Conservation (phyloP, 2,329 filamentous ascomycete genomes). For the Talaromyces sp. region DNA sequence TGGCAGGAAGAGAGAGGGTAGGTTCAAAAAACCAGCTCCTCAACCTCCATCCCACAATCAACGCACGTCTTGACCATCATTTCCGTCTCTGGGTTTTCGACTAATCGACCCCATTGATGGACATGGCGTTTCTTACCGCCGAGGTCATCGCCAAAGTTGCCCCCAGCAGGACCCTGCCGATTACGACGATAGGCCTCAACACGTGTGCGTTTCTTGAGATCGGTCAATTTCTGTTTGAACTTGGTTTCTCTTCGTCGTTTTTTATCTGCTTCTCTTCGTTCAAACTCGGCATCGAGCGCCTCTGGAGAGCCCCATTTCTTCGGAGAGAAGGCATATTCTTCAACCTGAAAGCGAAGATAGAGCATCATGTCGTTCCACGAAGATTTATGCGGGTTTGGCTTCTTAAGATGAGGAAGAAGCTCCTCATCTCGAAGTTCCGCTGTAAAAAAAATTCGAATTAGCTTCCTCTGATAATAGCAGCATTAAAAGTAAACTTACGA, state of each 20-base stretch:
- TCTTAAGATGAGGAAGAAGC: conserved; percentile 78
- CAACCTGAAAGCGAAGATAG: conserved; percentile 87
- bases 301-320: conserved; percentile 88
- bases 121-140: conserved; percentile 67
- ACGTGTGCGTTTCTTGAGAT: conserved; percentile 87
- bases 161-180: conserved; percentile 46
- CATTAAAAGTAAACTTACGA: conserved; percentile 48
- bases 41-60: conserved; percentile 63
- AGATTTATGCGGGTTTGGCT: conserved; percentile 90
- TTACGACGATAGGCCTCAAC: conserved; percentile 82
- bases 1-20: neutral
- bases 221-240: conserved; percentile 81
- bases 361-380: conserved; percentile 99
- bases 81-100: conserved; percentile 54
- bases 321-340: conserved; percentile 77
- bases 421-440: conserved; percentile 87
- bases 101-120: conserved; percentile 71
- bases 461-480: neutral
- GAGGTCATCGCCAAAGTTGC: conserved; percentile 71
- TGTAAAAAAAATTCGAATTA: conserved; percentile 24
- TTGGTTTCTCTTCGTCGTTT: conserved; percentile 85
- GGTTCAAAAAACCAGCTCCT: conserved; percentile 56
- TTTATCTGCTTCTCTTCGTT: conserved; percentile 69
- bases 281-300: conserved; percentile 82
- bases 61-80: conserved; percentile 65